Base-by-base conservation (phyloP, 495 filamentous ascomycete species). In the Tuber borchii region DNA sequence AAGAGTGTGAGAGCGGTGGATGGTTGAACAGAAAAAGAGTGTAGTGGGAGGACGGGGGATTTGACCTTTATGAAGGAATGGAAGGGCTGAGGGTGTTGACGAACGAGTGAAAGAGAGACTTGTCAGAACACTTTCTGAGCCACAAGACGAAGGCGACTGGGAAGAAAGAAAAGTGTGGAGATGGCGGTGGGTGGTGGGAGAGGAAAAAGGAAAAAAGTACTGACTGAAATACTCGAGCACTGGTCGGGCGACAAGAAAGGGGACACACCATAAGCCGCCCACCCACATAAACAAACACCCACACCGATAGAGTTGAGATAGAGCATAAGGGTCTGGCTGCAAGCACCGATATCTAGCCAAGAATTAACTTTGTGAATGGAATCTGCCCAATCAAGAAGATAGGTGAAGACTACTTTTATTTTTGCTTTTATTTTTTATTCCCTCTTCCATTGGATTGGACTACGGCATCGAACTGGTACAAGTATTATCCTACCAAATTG, bases 21-120 rank as follows among this genome's bases (percentile, higher is more conserved):
- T 80, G 46, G 73, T 80, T 79, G 72, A 51, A 48, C 74, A 72
- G 76, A 80, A 56, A 69, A 34, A 34, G 45, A 69, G 71, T 42
- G 68, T 44, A 61, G 61, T 45, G 70, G 69, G 72, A 74, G 74
- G 73, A 73, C 70, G 75, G 77, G 71, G 70, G 65, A 45, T 61
- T 76, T 78, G 78, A 76, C 79, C 73, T 76, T 79, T 79, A 79
- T 78, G 78, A 79, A 79, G 78, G 78, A 79, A 79, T 75, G 78
- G 78, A 79, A 44, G 70, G 12, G 43, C 72, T 37, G 61, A 74
- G 71, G 70, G 74, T 44, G 17, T 71, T 71, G 31, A 71, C 39
- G 48, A 40, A 71, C 45, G 48, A 40, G 71, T 71, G 74, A 77
- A 78, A 76, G 76, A 75, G 77, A 78, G 73, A 78, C 70, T 34